Percentiles rank a stretch among this genome's conserved stretches.
Conservation (phyloP, 2,329 filamentous ascomycete genomes). For the Trichoderma gracile region DNA sequence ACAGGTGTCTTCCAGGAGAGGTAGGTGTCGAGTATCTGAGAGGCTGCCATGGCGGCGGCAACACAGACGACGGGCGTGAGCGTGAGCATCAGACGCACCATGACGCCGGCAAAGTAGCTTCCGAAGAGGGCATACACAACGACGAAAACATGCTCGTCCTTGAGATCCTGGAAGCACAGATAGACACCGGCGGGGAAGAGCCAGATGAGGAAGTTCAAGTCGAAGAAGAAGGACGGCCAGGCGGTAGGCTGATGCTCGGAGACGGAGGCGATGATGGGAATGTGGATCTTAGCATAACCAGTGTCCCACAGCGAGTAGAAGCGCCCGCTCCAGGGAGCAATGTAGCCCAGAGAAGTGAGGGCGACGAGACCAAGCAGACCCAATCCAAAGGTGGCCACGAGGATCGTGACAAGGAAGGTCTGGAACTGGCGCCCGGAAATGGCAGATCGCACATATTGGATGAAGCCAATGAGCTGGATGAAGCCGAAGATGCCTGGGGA, state of each 20-base stretch:
- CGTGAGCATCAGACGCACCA: constrained; percentile 98
- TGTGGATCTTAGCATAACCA: constrained; percentile 97
- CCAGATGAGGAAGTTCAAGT: constrained; percentile 98
- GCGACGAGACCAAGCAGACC: constrained; percentile 75
- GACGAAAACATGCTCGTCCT: constrained; percentile 96
- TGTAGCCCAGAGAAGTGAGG: constrained; percentile 86
- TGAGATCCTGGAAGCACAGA: constrained; percentile 91
- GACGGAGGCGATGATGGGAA: constrained; percentile 99
- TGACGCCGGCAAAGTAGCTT: constrained; percentile 98
- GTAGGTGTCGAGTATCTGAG: constrained; percentile 86
- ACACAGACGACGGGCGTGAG: constrained; percentile 96
- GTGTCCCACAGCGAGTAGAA: constrained; percentile 99
- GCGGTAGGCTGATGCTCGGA: constrained; percentile 98
- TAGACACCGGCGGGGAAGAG: constrained; percentile 98
- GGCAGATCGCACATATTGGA: constrained; percentile 85
- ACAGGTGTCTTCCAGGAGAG: constrained; percentile 66
- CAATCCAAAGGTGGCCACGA: constrained; percentile 72
- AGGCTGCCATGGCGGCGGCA: constrained; percentile 83
- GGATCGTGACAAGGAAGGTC: constrained; percentile 75
- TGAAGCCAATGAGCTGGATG: constrained; percentile 87
- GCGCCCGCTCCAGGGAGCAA: constrained; percentile 95
- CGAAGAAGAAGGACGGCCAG: constrained; percentile 99
- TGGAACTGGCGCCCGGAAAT: constrained; percentile 93
- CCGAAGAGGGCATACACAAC: constrained; percentile 96
- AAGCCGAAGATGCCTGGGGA: constrained; percentile 84